phyloP scores from a whole-genome alignment of 208 protist genomes.

The Trypanosoma cruzi region DNA sequence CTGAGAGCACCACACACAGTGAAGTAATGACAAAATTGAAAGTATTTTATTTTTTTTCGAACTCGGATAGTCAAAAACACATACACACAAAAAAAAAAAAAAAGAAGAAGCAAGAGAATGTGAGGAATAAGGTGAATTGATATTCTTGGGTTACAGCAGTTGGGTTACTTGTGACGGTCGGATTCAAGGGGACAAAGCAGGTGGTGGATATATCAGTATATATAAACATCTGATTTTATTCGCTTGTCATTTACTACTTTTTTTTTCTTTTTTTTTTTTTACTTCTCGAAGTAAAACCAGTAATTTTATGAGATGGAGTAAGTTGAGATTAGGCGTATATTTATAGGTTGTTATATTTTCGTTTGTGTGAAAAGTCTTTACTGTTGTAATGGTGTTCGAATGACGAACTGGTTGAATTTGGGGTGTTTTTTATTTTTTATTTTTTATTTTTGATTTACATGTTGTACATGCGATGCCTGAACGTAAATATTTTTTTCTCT shows the following conservation, averaged over 20 bases:
- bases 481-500: background rate
- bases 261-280: slow-evolving; percentile 1
- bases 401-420: too few species aligned
- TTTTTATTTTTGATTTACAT: background rate
- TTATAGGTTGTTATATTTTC: too few species aligned
- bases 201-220: too few species aligned
- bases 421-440: too few species aligned
- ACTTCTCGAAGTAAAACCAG: too few species aligned
- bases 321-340: too few species aligned
- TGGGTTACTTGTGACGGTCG: background rate
- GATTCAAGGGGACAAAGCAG: background rate
- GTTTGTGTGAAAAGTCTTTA: too few species aligned
- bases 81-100: slow-evolving; percentile 14
- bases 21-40: background rate
- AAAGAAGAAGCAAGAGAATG: background rate
- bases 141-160: background rate
- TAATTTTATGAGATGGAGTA: too few species aligned
- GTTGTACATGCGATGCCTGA: too few species aligned
- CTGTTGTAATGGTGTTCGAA: too few species aligned
- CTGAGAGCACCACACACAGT: too few species aligned
- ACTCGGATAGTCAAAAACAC: background rate
- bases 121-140: background rate
- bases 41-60: slow-evolving; percentile 7
- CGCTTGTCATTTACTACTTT: background rate
- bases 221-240: background rate